phyloP scores from a whole-genome alignment of 2,329 filamentous ascomycete species.

The Cadophora malorum region DNA sequence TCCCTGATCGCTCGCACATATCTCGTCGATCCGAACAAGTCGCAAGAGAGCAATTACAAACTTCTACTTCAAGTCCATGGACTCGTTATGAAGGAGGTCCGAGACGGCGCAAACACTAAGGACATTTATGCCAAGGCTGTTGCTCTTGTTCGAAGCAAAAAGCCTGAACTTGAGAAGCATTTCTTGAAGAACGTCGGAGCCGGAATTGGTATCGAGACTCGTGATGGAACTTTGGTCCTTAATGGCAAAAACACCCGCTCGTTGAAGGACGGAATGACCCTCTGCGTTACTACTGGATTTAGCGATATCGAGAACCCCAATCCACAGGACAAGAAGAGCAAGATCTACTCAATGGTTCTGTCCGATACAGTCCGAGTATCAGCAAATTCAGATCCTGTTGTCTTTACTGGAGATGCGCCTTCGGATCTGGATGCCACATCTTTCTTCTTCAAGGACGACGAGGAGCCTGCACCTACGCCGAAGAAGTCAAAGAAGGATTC shows the following conservation, averaged over 20 bases:
- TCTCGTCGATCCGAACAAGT: constrained; percentile 95
- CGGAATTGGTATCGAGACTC: constrained; percentile 90
- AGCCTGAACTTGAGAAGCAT: constrained; percentile 93
- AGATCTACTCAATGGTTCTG: constrained; percentile 86
- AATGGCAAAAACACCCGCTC: constrained; percentile 85
- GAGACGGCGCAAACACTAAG: constrained; percentile 84
- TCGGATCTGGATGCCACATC: constrained; percentile 93
- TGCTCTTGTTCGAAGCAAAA: constrained; percentile 81
- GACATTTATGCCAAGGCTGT: constrained; percentile 92
- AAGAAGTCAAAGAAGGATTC: constrained; percentile 89
- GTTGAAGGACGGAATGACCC: constrained; percentile 96
- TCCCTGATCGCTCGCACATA: constrained; percentile 93
- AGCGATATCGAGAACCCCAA: constrained; percentile 86
- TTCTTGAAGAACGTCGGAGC: constrained; percentile 92
- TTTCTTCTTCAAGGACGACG: constrained; percentile 98
- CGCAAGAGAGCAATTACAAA: constrained; percentile 94
- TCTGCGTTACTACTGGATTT: constrained; percentile 89
- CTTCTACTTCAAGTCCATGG: constrained; percentile 85
- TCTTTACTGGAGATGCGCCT: constrained; percentile 93
- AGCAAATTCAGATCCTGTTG: constrained; percentile 70
- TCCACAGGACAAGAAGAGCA: constrained; percentile 88
- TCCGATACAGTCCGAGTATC: constrained; percentile 94
- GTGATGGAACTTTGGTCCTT: constrained; percentile 81
- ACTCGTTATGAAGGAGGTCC: constrained; percentile 86
- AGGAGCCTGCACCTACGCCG: constrained; percentile 83